Conservation (phyloP, 2,329 filamentous ascomycete genomes). For the Hypoxylon sp. region DNA sequence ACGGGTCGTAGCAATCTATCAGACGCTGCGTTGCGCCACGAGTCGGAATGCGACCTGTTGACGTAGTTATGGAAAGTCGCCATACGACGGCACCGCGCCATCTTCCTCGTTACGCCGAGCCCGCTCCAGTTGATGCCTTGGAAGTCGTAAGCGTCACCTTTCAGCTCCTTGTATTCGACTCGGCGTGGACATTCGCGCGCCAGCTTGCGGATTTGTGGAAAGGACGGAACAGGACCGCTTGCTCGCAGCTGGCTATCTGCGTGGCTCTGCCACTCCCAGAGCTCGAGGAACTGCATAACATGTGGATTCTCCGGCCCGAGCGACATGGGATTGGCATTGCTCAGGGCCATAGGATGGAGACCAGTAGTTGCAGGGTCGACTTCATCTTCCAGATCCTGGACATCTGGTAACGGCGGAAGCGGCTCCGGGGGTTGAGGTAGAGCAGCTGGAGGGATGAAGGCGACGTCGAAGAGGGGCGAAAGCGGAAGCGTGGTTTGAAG, state of each 20-base stretch:
- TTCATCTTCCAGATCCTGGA: constrained; percentile 38
- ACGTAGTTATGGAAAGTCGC: constrained; percentile 69
- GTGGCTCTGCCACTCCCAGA: constrained; percentile 58
- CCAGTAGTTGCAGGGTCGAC: constrained; percentile 33
- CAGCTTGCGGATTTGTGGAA: constrained; percentile 35
- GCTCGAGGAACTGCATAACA: constrained; percentile 63
- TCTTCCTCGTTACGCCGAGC: constrained; percentile 63
- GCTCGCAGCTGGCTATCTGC: constrained; percentile 48
- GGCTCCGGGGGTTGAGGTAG: constrained; percentile 12
- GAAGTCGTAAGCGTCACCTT: constrained; percentile 68
- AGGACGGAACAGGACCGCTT: constrained; percentile 42
- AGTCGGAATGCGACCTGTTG: constrained; percentile 63
- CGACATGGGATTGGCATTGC: constrained; percentile 51
- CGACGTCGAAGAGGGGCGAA: constrained; percentile 21
- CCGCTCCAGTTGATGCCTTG: constrained; percentile 71
- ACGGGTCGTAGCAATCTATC: constrained; percentile 54
- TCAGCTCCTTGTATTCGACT: constrained; percentile 60
- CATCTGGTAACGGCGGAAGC: constrained; percentile 5
- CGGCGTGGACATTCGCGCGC: constrained; percentile 40
- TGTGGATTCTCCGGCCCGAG: constrained; percentile 64
- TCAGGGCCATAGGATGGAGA: constrained; percentile 51
- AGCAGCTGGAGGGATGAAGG: background rate
- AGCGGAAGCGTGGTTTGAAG: constrained; percentile 8
- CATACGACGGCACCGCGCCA: constrained; percentile 62
- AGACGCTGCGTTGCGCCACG: constrained; percentile 52